These are phyloP conservation scores for Aspergillus sp. DNA, from an alignment of 2,329 filamentous ascomycete species.

Conservation along the genomic window DNA sequence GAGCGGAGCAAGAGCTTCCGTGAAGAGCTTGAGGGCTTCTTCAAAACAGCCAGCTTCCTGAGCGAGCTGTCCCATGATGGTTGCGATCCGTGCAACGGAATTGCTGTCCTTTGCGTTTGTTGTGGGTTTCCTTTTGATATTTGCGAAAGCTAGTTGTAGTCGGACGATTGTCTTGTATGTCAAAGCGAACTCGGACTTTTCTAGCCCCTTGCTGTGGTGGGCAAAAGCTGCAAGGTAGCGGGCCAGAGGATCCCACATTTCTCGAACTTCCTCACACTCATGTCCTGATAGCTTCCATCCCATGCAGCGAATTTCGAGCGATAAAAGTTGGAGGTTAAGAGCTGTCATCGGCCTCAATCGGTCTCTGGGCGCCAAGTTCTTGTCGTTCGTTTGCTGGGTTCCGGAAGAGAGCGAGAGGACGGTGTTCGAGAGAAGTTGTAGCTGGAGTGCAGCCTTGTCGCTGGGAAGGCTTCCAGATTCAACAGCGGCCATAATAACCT, in stretches of 20 bases:
- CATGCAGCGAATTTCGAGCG: constrained; percentile 35
- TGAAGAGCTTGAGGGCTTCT: constrained; percentile 34
- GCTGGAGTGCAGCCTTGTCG: constrained; percentile 39
- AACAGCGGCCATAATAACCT: constrained; percentile 33
- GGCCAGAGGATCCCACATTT: constrained; percentile 40
- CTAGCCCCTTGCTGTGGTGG: constrained; percentile 26
- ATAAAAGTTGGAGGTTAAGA: constrained; percentile 37
- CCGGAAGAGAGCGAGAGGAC: constrained; percentile 30
- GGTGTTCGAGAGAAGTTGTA: constrained; percentile 40
- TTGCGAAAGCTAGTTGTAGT: constrained; percentile 26
- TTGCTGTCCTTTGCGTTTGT: constrained; percentile 12
- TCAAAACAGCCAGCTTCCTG: constrained; percentile 35
- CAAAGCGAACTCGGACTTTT: constrained; percentile 32
- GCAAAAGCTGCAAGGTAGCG: constrained; percentile 34
- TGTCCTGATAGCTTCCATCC: constrained; percentile 41
- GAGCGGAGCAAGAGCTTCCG: constrained; percentile 25
- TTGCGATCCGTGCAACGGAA: constrained; percentile 29
- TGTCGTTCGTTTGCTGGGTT: constrained; percentile 10
- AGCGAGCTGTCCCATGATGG: constrained; percentile 34
- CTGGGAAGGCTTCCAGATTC: constrained; percentile 28
- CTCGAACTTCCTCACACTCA: constrained; percentile 35
- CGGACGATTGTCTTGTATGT: constrained; percentile 33
- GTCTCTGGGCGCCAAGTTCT: constrained; percentile 13
- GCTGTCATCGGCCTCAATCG: constrained; percentile 23
- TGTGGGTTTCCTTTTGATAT: constrained; percentile 20